These are phyloP conservation scores for Gleditsia sinensis DNA, from an alignment of 306 rosid genomes.

Conservation along the genomic window DNA sequence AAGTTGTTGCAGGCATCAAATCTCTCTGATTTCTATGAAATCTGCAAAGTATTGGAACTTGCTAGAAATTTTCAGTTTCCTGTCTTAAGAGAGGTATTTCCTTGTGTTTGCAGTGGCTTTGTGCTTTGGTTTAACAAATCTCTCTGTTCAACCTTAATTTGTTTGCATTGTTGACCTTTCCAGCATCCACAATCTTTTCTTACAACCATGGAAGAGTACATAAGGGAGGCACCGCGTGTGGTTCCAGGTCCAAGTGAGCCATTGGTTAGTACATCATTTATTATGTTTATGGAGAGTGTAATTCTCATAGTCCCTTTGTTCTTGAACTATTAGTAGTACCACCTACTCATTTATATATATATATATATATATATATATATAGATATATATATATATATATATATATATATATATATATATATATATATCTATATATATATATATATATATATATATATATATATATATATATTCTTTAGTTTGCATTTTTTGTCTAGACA, in stretches of 20 bases:
- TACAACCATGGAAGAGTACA: constrained; percentile 93
- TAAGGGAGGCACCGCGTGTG: constrained; percentile 88
- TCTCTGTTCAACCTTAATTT: constrained; percentile 14
- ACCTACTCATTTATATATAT: too few relatives aligned
- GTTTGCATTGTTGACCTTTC: constrained; percentile 28
- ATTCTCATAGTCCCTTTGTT: neutral
- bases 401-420: neutral
- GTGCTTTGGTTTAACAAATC: constrained; percentile 1
- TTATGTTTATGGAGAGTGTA: neutral
- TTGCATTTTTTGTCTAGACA: neutral
- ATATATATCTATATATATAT: neutral
- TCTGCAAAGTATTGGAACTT: constrained; percentile 94
- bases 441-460: neutral
- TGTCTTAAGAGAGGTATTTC: constrained; percentile 78
- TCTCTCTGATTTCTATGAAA: constrained; percentile 91
- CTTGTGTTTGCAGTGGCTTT: constrained; percentile 10
- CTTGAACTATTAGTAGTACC: too few relatives aligned
- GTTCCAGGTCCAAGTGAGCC: constrained; percentile 84
- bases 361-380: neutral
- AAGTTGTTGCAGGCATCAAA: constrained; percentile 65
- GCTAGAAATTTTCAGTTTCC: constrained; percentile 99
- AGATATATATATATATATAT: neutral
- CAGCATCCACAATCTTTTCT: constrained; percentile 99
- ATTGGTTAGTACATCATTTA: constrained; percentile 63
- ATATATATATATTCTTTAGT: neutral